phyloP scores from a whole-genome alignment of 495 filamentous ascomycete genomes.

The Penicillium turbatum region DNA sequence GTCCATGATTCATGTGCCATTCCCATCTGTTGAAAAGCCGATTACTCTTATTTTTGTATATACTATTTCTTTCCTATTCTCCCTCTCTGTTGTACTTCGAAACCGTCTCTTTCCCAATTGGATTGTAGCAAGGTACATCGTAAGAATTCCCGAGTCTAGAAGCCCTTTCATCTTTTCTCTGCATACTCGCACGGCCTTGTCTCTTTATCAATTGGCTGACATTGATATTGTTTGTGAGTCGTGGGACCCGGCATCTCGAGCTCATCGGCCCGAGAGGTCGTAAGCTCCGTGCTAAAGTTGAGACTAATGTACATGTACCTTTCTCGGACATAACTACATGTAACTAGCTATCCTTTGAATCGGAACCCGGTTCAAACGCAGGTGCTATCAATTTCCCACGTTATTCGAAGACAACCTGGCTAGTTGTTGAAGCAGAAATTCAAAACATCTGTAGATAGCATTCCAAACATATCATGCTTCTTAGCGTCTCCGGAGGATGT shows the following conservation, averaged over 20 bases:
- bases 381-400: conserved; percentile 3
- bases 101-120: neutral
- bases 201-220: neutral
- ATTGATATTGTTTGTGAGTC: neutral
- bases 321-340: neutral
- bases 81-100: neutral
- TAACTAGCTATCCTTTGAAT: too few species aligned
- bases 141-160: neutral
- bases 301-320: conserved; percentile 2
- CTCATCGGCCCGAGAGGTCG: conserved; percentile 6
- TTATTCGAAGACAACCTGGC: neutral
- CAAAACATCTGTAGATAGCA: neutral
- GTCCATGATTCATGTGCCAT: neutral
- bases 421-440: too few species aligned
- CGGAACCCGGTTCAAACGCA: conserved; percentile 8
- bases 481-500: conserved; percentile 3
- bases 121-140: neutral
- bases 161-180: neutral
- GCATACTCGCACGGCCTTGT: neutral
- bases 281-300: conserved; percentile 3
- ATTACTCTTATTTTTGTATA: neutral
- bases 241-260: neutral
- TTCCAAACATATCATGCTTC: conserved; percentile 1
- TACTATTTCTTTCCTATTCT: neutral
- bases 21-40: neutral